Conservation (phyloP, 2,329 filamentous ascomycete species). For the Cladorrhinum sp. region DNA sequence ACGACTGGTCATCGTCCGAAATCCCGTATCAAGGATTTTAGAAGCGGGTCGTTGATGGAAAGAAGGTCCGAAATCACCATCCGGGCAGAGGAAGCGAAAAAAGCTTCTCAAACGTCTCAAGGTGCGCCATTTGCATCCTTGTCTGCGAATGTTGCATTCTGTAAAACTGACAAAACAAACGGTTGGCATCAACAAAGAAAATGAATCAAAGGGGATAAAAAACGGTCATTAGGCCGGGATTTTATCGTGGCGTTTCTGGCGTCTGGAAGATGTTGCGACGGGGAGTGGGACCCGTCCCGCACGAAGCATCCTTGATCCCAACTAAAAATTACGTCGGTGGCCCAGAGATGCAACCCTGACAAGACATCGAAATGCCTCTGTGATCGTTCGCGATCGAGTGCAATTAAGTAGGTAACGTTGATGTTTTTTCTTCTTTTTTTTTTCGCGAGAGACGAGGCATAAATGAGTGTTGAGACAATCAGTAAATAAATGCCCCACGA, state of each 20-base stretch:
- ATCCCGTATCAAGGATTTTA: neutral
- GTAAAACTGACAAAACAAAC: neutral
- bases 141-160: neutral
- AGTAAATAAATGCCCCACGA: neutral
- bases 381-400: neutral
- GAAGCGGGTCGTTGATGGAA: constrained; percentile 12
- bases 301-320: constrained; percentile 17
- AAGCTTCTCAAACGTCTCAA: constrained; percentile 12
- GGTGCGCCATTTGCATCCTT: constrained; percentile 21
- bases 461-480: neutral
- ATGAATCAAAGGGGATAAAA: neutral
- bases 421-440: neutral
- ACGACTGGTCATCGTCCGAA: too few relatives aligned
- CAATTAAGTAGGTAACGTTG: neutral
- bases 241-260: constrained; percentile 17
- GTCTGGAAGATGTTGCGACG: constrained; percentile 1
- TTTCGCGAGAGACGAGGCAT: too few relatives aligned
- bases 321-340: constrained; percentile 22
- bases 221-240: constrained; percentile 11
- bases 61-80: constrained; percentile 22
- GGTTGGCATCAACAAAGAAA: neutral
- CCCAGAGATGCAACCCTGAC: neutral
- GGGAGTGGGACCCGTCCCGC: constrained; percentile 14
- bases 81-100: constrained; percentile 3
- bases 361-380: neutral